A percentile compares a stretch with the other conserved stretches of the same genome.
These are phyloP conservation scores for Calocybe gambosa DNA, from an alignment of 1,284 basidiomycete genomes.

Conservation along the genomic window DNA sequence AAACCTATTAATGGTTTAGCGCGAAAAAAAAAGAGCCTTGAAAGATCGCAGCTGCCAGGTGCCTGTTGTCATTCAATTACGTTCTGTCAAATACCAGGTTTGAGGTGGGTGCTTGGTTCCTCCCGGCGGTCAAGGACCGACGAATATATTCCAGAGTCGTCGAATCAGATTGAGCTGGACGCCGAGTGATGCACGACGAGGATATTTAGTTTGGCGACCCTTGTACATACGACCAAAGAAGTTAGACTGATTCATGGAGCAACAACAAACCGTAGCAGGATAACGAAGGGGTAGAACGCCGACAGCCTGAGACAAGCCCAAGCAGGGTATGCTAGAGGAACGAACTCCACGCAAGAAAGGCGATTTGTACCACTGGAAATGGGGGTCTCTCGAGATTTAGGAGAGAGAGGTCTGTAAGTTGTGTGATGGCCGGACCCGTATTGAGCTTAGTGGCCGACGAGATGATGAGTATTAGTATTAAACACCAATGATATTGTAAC, in stretches of 20 bases:
- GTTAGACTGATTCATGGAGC: constrained; percentile 4
- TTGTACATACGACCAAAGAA: constrained; percentile 1
- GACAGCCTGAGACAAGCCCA: background rate
- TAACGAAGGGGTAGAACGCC: background rate
- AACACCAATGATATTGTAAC: too few species aligned
- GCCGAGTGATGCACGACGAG: constrained; percentile 1
- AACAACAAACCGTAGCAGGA: background rate
- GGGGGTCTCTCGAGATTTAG: background rate
- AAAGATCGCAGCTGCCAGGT: constrained; percentile 5
- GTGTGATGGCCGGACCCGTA: constrained; percentile 4
- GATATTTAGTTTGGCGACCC: constrained; percentile 4
- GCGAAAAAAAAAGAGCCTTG: background rate
- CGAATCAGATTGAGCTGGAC: constrained; percentile 6
- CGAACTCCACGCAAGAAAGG: background rate
- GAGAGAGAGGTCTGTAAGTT: too few species aligned
- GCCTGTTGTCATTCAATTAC: background rate
- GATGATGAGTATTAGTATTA: constrained; percentile 1
- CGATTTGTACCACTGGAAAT: background rate
- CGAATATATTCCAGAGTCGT: background rate
- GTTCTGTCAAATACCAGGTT: background rate
- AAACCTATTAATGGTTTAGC: constrained; percentile 6
- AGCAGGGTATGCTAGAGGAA: background rate
- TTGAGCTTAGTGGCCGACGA: background rate
- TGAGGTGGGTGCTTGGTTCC: background rate
- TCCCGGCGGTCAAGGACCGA: constrained; percentile 2